Evolutionary conservation across 495 filamentous ascomycete genomes (phyloP).

Genomic region (Chaetomium fimeti): DNA sequence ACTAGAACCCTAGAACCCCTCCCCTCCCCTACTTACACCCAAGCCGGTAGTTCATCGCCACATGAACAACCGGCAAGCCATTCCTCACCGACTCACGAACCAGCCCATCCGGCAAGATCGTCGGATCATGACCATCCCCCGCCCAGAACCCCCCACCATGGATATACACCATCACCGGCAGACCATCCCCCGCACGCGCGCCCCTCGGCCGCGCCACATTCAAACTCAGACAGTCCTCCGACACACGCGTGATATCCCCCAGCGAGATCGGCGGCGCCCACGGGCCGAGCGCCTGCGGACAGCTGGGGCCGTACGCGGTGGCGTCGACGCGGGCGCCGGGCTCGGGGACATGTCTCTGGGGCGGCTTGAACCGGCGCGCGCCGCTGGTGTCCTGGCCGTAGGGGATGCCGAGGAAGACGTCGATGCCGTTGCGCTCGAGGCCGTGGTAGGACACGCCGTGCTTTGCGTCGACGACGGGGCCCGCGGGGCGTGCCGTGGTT

Average conservation of each 20-base stretch:
- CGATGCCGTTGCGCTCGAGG: constrained; percentile 1
- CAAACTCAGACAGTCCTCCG: constrained; percentile 4
- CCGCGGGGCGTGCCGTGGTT: too few relatives aligned
- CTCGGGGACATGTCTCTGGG: background rate
- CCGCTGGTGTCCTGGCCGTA: constrained; percentile 8
- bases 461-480: background rate
- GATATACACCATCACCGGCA: constrained; percentile 8
- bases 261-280: constrained; percentile 3
- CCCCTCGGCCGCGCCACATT: constrained; percentile 3
- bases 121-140: constrained; percentile 1
- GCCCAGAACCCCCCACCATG: constrained; percentile 7
- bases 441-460: background rate
- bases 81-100: constrained; percentile 1
- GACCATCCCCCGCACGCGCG: background rate
- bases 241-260: background rate
- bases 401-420: constrained; percentile 7
- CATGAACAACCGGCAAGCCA: background rate
- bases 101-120: constrained; percentile 3
- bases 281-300: background rate
- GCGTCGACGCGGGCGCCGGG: background rate
- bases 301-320: background rate
- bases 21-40: background rate
- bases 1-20: too few relatives aligned
- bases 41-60: constrained; percentile 5
- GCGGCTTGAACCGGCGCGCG: constrained; percentile 1